phyloP scores from a whole-genome alignment of 139 green algal species.

The Volvox africanus region DNA sequence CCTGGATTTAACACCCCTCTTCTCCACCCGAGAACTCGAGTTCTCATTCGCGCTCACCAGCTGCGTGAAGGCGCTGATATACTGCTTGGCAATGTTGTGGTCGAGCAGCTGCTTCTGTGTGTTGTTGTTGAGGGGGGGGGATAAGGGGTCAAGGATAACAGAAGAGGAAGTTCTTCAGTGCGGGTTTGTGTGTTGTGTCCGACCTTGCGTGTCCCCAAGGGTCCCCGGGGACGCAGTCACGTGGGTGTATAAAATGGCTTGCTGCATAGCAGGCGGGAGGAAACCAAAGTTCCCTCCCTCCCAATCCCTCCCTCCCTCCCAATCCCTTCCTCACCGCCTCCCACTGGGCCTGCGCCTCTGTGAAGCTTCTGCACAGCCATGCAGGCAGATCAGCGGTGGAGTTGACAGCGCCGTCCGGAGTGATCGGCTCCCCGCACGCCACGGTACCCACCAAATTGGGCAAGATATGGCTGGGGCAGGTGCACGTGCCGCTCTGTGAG shows the following conservation, averaged over 20 bases:
- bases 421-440: slow-evolving; percentile 25
- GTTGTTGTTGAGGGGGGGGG: neutral
- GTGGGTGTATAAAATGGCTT: too few species aligned
- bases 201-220: too few species aligned
- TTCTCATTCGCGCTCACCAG: neutral
- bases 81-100: slow-evolving; percentile 38
- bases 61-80: neutral
- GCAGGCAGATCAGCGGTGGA: neutral
- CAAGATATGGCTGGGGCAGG: slow-evolving; percentile 3
- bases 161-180: too few species aligned
- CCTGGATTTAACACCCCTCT: neutral
- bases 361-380: slow-evolving; percentile 21
- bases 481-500: slow-evolving; percentile 1
- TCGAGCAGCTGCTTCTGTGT: slow-evolving; percentile 18
- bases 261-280: too few species aligned
- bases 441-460: slow-evolving; percentile 18
- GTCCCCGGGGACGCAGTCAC: too few species aligned
- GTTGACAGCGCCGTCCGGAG: neutral
- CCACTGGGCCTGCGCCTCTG: neutral
- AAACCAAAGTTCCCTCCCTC: neutral
- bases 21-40: neutral
- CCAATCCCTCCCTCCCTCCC: neutral
- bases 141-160: too few species aligned
- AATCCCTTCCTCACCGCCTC: neutral
- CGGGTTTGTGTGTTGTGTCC: too few species aligned